Evolutionary conservation across 1,284 basidiomycete genomes (phyloP), one percentile per base, ranked within the genome.

Genomic region (Cryptococcus amylolentus): DNA sequence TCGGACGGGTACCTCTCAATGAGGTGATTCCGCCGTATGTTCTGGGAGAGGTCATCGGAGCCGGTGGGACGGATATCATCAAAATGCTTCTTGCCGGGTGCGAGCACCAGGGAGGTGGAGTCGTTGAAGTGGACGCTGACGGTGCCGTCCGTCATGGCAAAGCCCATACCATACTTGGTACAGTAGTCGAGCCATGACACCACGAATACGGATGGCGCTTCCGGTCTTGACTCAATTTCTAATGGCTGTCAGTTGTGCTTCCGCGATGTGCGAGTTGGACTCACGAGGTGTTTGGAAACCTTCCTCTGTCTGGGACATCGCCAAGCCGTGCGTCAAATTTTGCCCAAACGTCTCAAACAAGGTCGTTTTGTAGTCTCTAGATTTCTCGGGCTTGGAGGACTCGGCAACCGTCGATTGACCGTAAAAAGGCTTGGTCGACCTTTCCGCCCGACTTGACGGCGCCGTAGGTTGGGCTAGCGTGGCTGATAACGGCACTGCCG

Each of bases 141-240:
- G 2, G 89, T 88, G 4, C 95, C 93, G 71, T 98, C 93, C 31
- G 89, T 93, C 68, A 98, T 81, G 1, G 91, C 91, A 73, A 98
- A 98, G 1, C 94, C 96, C 86, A 98, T 94, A 10, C 95, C 96
- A 77, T 98, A 98, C 80, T 96, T 96, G 76, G 94, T 91, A 74
- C 90, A 94, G 73, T 98, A 97, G 77, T 98, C 95, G 47, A 98
- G 88, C 95, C 95, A 98, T 9, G 89, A 91, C 2, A 90, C 89
- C 64, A 98, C 91, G 77, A 98, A 98, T 14, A 95, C 87, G 53
- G 81, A 83, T 41, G 93, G 89, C 13, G 86, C 81, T 0, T 83
- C 82, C 4, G 87, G 77, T 40, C 77, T 68, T 5, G 71, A 70
- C 51, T 61, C 62, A 26, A 68, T 56, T 52, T 64, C 66, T 69